These are phyloP conservation scores for Amanita pseudoporphyria DNA, from an alignment of 768 basidiomycete species.

Conservation along the genomic window DNA sequence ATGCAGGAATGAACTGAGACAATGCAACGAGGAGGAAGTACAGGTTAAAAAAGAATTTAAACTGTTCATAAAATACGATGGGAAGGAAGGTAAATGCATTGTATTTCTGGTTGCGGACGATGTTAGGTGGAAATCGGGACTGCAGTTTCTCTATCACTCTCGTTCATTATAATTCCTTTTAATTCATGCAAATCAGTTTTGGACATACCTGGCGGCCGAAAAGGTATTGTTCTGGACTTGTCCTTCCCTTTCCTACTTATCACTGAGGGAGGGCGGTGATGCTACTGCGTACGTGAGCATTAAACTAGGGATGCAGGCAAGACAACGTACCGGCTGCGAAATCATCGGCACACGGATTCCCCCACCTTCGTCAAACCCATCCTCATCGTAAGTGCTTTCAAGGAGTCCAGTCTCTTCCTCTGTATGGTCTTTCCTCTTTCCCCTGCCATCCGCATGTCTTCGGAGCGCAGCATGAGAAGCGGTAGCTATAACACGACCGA, in stretches of 20 bases:
- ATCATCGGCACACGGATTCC: conserved; percentile 11
- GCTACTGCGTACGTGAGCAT: conserved; percentile 11
- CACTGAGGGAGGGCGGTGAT: conserved; percentile 16
- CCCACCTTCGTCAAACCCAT: conserved; percentile 20
- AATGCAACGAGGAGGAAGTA: conserved; percentile 97
- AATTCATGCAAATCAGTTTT: neutral
- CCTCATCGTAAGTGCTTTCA: conserved; percentile 27
- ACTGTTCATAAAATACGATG: conserved; percentile 96
- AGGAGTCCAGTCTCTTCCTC: conserved; percentile 53
- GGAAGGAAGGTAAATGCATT: conserved; percentile 95
- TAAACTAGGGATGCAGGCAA: neutral
- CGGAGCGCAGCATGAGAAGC: conserved; percentile 19
- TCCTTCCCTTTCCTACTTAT: conserved; percentile 30
- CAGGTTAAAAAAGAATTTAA: conserved; percentile 99
- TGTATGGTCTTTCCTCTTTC: conserved; percentile 39
- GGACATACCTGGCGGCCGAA: conserved; percentile 57
- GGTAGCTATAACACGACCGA: conserved; percentile 14
- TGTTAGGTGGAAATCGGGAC: conserved; percentile 72
- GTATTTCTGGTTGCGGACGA: conserved; percentile 97
- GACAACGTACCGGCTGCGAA: conserved; percentile 13
- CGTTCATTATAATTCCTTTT: neutral
- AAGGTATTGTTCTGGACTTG: conserved; percentile 70
- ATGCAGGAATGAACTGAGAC: conserved; percentile 90
- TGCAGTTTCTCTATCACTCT: conserved; percentile 53
- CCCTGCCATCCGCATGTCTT: conserved; percentile 19